These are phyloP conservation scores for Tirmania nivea DNA, from an alignment of 495 filamentous ascomycete species.

Conservation along the genomic window DNA sequence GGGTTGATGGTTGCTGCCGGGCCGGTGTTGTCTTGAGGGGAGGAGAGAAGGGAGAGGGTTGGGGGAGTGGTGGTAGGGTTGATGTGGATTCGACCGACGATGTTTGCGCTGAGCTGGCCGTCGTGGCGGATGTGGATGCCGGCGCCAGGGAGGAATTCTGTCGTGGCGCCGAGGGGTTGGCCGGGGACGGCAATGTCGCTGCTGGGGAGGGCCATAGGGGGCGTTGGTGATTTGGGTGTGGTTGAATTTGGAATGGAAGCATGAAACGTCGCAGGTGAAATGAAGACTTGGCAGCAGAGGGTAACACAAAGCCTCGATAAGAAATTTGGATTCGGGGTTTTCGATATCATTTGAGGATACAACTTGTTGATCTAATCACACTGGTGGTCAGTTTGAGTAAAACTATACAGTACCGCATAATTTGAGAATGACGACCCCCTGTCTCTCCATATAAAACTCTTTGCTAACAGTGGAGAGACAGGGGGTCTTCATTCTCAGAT, in stretches of 20 bases:
- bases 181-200: constrained; percentile 36
- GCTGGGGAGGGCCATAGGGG: neutral
- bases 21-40: constrained; percentile 5
- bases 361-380: no score
- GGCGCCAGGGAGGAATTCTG: constrained; percentile 44
- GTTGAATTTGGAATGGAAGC: neutral
- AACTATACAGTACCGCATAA: no score
- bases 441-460: no score
- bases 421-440: no score
- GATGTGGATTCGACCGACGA: constrained; percentile 35
- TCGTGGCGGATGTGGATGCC: constrained; percentile 60
- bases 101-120: constrained; percentile 49
- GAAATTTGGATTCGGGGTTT: no score
- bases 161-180: constrained; percentile 47
- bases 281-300: no score
- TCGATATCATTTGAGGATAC: no score
- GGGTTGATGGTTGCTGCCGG: neutral
- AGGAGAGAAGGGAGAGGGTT: constrained; percentile 23
- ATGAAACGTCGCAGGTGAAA: no score
- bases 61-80: constrained; percentile 25
- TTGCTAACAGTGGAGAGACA: no score
- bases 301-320: no score
- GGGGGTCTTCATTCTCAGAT: no score
- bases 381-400: no score
- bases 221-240: neutral